Conservation (phyloP, 2,329 filamentous ascomycete species). For the Clathrospora elynae region DNA sequence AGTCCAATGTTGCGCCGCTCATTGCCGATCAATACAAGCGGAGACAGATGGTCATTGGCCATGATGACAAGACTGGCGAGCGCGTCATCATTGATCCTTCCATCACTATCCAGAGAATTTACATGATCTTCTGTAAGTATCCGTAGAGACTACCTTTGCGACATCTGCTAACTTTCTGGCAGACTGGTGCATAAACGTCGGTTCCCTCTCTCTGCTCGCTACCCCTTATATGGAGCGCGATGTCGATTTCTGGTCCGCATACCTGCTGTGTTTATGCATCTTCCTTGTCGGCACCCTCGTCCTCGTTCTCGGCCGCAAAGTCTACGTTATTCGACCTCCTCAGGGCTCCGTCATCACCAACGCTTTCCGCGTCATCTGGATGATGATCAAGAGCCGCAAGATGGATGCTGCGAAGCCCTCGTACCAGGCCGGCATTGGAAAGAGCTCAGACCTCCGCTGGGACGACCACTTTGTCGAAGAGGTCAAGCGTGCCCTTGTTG, state of each 20-base stretch:
- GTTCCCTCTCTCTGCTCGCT: slow-evolving; percentile 69
- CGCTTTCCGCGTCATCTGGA: slow-evolving; percentile 63
- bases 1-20: slow-evolving; percentile 70
- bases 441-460: slow-evolving; percentile 58
- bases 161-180: background rate
- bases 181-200: slow-evolving; percentile 70
- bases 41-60: slow-evolving; percentile 50
- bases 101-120: slow-evolving; percentile 56
- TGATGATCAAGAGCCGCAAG: slow-evolving; percentile 61
- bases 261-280: slow-evolving; percentile 66
- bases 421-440: slow-evolving; percentile 62
- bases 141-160: no score
- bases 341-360: slow-evolving; percentile 48
- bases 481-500: slow-evolving; percentile 67
- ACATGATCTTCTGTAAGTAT: slow-evolving; percentile 49
- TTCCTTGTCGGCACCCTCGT: slow-evolving; percentile 68
- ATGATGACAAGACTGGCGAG: slow-evolving; percentile 52
- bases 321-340: slow-evolving; percentile 48
- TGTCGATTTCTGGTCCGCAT: slow-evolving; percentile 73
- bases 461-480: slow-evolving; percentile 75
- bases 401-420: slow-evolving; percentile 69
- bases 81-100: slow-evolving; percentile 54
- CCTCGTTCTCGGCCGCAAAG: slow-evolving; percentile 47
- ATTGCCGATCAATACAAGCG: slow-evolving; percentile 57
- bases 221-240: slow-evolving; percentile 74